phyloP scores from a whole-genome alignment of 345 rosid species.

The Eucalyptus sp. region DNA sequence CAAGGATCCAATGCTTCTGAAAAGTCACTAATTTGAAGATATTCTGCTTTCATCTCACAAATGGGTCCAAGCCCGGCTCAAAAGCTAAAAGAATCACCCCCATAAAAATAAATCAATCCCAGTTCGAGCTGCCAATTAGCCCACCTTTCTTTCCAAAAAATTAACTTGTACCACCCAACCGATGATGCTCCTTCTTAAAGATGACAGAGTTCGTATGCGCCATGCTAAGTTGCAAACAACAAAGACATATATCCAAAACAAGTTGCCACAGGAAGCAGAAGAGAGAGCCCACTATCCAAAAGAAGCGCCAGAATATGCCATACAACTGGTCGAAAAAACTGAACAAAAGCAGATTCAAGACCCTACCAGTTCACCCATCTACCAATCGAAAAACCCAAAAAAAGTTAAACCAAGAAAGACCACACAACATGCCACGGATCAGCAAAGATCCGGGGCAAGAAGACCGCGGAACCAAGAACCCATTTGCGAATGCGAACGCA shows the following conservation, averaged over 20 bases:
- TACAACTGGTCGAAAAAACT: background rate
- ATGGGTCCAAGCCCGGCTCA: background rate
- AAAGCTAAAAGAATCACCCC: background rate
- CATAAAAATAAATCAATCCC: background rate
- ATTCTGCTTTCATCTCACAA: background rate
- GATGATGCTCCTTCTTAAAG: background rate
- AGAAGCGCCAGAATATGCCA: too few relatives aligned
- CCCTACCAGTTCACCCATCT: background rate
- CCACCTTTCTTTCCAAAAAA: background rate
- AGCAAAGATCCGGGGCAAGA: background rate
- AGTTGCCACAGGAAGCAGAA: background rate
- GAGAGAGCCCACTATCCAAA: background rate
- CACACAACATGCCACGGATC: background rate
- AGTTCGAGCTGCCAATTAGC: background rate
- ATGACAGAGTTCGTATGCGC: background rate
- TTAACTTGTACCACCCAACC: background rate
- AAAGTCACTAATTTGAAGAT: background rate
- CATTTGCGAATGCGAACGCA: background rate
- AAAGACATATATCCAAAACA: background rate
- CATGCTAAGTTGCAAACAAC: background rate
- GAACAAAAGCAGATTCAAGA: background rate
- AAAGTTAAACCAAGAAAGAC: background rate
- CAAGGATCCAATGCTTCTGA: background rate
- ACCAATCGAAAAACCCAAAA: background rate
- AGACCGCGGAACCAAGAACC: background rate